A percentile compares a stretch with the other conserved stretches of the same genome.
Evolutionary conservation across 2,329 filamentous ascomycete genomes (phyloP).

Genomic region (Aspergillus sp.): DNA sequence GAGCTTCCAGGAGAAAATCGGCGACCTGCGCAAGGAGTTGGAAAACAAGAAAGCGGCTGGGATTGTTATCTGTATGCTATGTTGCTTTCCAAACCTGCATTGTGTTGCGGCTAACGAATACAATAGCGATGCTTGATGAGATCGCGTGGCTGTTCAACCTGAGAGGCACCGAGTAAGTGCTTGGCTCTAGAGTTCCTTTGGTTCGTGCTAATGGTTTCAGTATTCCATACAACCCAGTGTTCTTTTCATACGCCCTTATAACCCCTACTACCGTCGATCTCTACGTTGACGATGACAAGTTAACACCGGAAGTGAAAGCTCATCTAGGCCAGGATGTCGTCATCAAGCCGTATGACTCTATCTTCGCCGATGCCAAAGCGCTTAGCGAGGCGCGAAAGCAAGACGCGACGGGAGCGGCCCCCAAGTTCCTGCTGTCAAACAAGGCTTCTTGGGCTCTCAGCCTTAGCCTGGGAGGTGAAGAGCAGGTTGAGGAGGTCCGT

Average conservation of each 20-base stretch:
- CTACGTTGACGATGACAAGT: constrained; percentile 80
- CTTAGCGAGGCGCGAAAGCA: constrained; percentile 55
- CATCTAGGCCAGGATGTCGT: constrained; percentile 72
- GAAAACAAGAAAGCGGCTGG: constrained; percentile 85
- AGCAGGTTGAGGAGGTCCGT: constrained; percentile 79
- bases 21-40: constrained; percentile 84
- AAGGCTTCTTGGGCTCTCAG: constrained; percentile 92
- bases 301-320: constrained; percentile 66
- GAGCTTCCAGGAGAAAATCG: constrained; percentile 76
- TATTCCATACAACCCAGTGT: constrained; percentile 97
- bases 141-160: constrained; percentile 99
- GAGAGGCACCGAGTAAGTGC: constrained; percentile 73
- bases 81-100: not conserved
- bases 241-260: constrained; percentile 93
- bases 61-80: constrained; percentile 70
- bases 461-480: constrained; percentile 79
- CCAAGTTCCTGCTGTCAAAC: constrained; percentile 82
- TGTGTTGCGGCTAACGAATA: constrained; percentile 18
- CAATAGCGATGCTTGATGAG: constrained; percentile 80
- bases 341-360: constrained; percentile 77
- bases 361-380: constrained; percentile 75
- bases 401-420: constrained; percentile 41
- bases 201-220: constrained; percentile 35
- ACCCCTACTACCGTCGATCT: constrained; percentile 75
- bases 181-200: not conserved